A percentile compares a stretch with the other conserved stretches of the same genome.
phyloP scores from a whole-genome alignment of 2,329 filamentous ascomycete genomes.

The Graphiopsis chlorocephala region DNA sequence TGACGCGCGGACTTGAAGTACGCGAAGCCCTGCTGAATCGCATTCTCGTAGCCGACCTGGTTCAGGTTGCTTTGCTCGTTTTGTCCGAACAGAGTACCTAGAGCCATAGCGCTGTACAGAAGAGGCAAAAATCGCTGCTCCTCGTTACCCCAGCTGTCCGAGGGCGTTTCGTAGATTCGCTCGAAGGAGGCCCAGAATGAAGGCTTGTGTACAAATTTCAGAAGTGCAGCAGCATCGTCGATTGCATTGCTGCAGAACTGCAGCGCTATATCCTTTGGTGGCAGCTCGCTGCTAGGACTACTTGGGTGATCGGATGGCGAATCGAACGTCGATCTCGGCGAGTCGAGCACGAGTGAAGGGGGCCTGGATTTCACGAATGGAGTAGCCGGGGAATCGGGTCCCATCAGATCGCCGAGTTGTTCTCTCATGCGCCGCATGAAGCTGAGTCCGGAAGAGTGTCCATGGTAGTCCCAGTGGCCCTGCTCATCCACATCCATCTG shows the following conservation, averaged over 20 bases:
- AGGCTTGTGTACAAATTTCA: slow-evolving; percentile 76
- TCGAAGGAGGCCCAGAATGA: slow-evolving; percentile 77
- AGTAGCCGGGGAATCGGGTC: slow-evolving; percentile 57
- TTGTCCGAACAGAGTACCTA: slow-evolving; percentile 48
- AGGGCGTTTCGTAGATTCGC: slow-evolving; percentile 67
- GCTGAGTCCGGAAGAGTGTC: slow-evolving; percentile 84
- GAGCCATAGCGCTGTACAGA: slow-evolving; percentile 47
- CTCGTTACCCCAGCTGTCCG: slow-evolving; percentile 44
- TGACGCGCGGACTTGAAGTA: slow-evolving; percentile 50
- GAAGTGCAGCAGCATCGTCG: slow-evolving; percentile 60
- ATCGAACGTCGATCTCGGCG: slow-evolving; percentile 56
- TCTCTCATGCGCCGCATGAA: slow-evolving; percentile 86
- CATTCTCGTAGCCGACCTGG: slow-evolving; percentile 43
- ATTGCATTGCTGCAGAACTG: slow-evolving; percentile 59
- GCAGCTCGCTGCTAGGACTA: slow-evolving; percentile 61
- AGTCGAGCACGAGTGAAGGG: slow-evolving; percentile 63
- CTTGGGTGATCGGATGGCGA: slow-evolving; percentile 49
- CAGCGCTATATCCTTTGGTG: slow-evolving; percentile 57
- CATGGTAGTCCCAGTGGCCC: slow-evolving; percentile 93
- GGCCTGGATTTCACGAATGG: slow-evolving; percentile 57
- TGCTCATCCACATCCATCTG: slow-evolving; percentile 88
- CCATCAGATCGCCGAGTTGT: slow-evolving; percentile 76
- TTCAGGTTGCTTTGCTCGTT: slow-evolving; percentile 37
- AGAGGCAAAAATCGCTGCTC: slow-evolving; percentile 50
- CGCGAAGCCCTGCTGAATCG: slow-evolving; percentile 50